Base-by-base conservation (phyloP, 129 eudicot genomes). In the Saussurea involucrata region DNA sequence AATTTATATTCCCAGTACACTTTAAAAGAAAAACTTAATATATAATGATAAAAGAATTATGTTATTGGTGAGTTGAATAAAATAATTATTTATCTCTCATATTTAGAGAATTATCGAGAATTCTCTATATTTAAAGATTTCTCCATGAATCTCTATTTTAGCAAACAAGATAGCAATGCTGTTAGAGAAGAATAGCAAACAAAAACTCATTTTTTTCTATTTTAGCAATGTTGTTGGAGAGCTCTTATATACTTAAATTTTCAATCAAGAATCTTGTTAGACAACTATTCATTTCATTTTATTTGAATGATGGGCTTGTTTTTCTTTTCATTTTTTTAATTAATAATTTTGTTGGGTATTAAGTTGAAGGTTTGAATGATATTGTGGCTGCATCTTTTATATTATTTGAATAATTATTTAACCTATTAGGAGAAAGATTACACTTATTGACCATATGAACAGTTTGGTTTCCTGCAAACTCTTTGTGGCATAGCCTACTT, bases 401-500 rank as follows among this genome's bases (percentile, higher is more conserved):
- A 68, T 58, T 28, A 25, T 21, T 40, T 61, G 20, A 24, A 71
- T 67, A 58, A 49, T 27, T 63, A 27, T 67, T 60, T 66, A 36
- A 63, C 46, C n/a, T 71, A 60, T 80, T 46, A 71, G 58, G 78
- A 80, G 55, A 27, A 76, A 31, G 64, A 66, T 66, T 76, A 76
- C 67, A 33, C 4, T 18, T 58, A 29, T 73, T 58, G 32, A 57
- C 22, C 68, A 29, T 73, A 21, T 73, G 57, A 33, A 32, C 44
- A 76, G 42, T 76, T 76, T 49, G 49, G 53, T 76, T 76, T 66
- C 57, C 80, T 76, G 67, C 66, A 67, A 49, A 78, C 72, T 78
- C 77, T 71, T 32, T 15, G 28, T 36, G 76, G 70, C 60, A 68
- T 77, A 68, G 24, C 36, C 69, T 32, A 69, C 55, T 32, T 36